phyloP scores from a whole-genome alignment of 257 asterid genomes.

The Jasminum sambac region DNA sequence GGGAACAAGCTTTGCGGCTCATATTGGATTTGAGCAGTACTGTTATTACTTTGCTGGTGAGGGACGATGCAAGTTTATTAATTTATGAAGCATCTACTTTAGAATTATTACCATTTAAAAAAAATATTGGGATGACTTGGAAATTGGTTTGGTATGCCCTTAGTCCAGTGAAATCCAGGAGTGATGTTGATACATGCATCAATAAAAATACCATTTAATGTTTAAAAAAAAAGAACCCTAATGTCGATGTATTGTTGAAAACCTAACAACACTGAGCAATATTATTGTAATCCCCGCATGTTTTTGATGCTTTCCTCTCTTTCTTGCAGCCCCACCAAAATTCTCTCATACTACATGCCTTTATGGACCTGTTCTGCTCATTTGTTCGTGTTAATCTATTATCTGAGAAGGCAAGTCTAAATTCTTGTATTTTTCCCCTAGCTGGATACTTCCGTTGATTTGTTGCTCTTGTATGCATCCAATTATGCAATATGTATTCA shows the following conservation, averaged over 20 bases:
- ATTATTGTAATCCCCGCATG: conserved; percentile 9
- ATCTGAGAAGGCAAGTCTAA: conserved; percentile 78
- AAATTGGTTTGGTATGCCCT: neutral
- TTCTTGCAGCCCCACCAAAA: conserved; percentile 95
- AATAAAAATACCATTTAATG: neutral
- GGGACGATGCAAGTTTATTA: conserved; percentile 31
- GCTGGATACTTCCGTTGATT: conserved; percentile 11
- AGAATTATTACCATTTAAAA: neutral
- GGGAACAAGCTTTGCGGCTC: conserved; percentile 97
- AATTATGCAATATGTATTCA: neutral
- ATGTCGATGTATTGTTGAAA: neutral
- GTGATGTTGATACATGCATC: neutral
- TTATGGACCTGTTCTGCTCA: conserved; percentile 99
- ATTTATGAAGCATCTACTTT: conserved; percentile 27
- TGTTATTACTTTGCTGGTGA: conserved; percentile 95
- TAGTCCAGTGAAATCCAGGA: neutral
- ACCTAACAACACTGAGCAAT: conserved; percentile 2
- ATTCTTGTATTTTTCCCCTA: neutral
- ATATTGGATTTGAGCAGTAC: conserved; percentile 98
- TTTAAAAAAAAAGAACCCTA: neutral
- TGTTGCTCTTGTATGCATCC: conserved; percentile 23
- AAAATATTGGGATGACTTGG: neutral
- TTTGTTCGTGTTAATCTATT: conserved; percentile 95
- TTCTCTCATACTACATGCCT: conserved; percentile 91
- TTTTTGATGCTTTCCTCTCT: conserved; percentile 30